Conservation (phyloP, 768 basidiomycete species). For the Hortiboletus campestris region DNA sequence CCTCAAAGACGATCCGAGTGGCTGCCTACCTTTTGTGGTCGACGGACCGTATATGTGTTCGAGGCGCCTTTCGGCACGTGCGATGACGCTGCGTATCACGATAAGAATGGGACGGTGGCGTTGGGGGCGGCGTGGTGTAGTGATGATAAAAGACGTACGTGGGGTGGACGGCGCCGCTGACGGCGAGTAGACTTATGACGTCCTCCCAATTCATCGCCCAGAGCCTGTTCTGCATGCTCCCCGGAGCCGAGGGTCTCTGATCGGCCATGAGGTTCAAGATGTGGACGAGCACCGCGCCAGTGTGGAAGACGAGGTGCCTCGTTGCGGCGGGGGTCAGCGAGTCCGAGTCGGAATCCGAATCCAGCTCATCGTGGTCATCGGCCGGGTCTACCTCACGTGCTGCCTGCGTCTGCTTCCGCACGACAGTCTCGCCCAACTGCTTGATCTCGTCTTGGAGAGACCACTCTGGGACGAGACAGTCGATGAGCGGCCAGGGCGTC, state of each 20-base stretch:
- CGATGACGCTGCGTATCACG: constrained; percentile 15
- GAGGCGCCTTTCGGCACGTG: constrained; percentile 29
- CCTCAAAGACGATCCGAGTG: not conserved
- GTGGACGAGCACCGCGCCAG: constrained; percentile 46
- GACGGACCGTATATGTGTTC: constrained; percentile 29
- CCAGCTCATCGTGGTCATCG: constrained; percentile 25
- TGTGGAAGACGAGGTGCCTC: constrained; percentile 40
- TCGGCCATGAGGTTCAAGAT: constrained; percentile 54
- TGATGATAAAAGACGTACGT: constrained; percentile 17
- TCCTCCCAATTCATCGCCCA: constrained; percentile 61
- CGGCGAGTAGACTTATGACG: constrained; percentile 53
- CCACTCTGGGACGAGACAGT: constrained; percentile 70
- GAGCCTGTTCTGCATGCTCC: constrained; percentile 64
- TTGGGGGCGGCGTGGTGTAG: no score
- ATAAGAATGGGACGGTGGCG: constrained; percentile 2
- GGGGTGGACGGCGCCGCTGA: constrained; percentile 36
- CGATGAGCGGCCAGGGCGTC: constrained; percentile 79
- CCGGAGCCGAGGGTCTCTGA: constrained; percentile 52
- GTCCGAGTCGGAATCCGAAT: constrained; percentile 31
- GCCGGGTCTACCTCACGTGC: constrained; percentile 16
- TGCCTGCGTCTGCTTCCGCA: constrained; percentile 19
- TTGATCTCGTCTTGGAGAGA: constrained; percentile 65
- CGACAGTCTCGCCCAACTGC: constrained; percentile 40
- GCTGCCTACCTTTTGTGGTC: constrained; percentile 18
- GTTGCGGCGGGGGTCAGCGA: constrained; percentile 26